These are phyloP conservation scores for Solanum lycopersicoides DNA, from an alignment of 257 asterid species.

Conservation along the genomic window DNA sequence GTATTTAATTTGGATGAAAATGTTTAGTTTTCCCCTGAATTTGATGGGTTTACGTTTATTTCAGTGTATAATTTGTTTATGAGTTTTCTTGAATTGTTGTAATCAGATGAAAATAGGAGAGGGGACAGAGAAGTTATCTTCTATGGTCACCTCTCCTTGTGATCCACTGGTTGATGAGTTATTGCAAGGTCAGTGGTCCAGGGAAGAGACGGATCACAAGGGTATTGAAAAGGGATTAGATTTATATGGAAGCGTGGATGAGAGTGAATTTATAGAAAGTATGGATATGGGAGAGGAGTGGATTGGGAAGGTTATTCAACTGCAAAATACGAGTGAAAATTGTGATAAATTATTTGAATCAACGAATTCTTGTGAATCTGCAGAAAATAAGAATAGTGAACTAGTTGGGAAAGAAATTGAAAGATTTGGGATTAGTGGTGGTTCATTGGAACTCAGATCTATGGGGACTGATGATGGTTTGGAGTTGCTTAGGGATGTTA, in stretches of 20 bases:
- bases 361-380: not conserved
- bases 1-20: not conserved
- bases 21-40: not conserved
- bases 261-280: conserved; percentile 18
- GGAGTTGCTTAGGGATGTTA: not conserved
- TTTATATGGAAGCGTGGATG: conserved; percentile 18
- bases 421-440: not conserved
- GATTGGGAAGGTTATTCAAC: conserved; percentile 9
- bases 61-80: not conserved
- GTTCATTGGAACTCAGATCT: not conserved
- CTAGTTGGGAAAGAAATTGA: not conserved
- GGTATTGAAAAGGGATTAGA: not conserved
- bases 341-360: not conserved
- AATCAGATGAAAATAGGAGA: conserved; percentile 48
- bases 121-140: conserved; percentile 33
- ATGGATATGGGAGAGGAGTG: conserved; percentile 20
- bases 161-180: conserved; percentile 30
- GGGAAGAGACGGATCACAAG: not conserved
- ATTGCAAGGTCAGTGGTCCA: conserved; percentile 12
- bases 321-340: conserved; percentile 2
- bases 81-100: not conserved
- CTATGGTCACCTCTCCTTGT: conserved; percentile 19
- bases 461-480: conserved; percentile 3
- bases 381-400: conserved; percentile 5
- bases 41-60: not conserved